phyloP scores from a whole-genome alignment of 2,329 filamentous ascomycete genomes.

The Blumeria hordei region DNA sequence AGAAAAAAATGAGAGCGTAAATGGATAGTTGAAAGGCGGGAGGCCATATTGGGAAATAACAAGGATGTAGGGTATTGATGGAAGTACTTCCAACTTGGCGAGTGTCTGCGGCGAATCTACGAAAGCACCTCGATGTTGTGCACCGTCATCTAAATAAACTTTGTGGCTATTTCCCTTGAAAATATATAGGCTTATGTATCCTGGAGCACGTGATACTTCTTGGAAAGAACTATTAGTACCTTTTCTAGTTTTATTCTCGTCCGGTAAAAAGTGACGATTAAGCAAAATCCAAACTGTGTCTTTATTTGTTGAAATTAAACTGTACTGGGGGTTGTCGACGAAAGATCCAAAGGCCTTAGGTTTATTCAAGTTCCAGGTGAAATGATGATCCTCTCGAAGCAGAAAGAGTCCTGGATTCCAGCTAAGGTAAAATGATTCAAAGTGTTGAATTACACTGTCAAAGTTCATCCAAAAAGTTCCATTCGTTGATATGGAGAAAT shows the following conservation, averaged over 20 bases:
- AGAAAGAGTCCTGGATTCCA: slow-evolving; percentile 80
- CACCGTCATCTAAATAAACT: slow-evolving; percentile 50
- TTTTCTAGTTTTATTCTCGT: slow-evolving; percentile 31
- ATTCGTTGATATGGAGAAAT: slow-evolving; percentile 19
- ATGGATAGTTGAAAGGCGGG: slow-evolving; percentile 49
- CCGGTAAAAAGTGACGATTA: slow-evolving; percentile 61
- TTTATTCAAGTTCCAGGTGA: slow-evolving; percentile 45
- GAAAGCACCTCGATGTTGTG: slow-evolving; percentile 54
- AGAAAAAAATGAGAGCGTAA: slow-evolving; percentile 69
- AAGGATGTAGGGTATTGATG: slow-evolving; percentile 26
- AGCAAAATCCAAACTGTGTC: slow-evolving; percentile 64
- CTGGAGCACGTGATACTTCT: slow-evolving; percentile 20
- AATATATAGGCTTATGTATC: slow-evolving; percentile 72
- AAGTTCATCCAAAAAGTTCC: slow-evolving; percentile 90
- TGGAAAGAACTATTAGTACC: slow-evolving; percentile 15
- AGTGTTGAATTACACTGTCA: slow-evolving; percentile 71
- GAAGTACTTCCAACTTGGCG: slow-evolving; percentile 39
- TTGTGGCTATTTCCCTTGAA: slow-evolving; percentile 48
- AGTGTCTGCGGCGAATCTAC: slow-evolving; percentile 88
- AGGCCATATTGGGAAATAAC: slow-evolving; percentile 63
- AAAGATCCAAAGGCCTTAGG: slow-evolving; percentile 28
- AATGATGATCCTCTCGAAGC: slow-evolving; percentile 70
- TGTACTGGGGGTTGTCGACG: slow-evolving; percentile 46
- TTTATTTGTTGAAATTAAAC: slow-evolving; percentile 30
- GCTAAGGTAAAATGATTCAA: slow-evolving; percentile 89